Evolutionary conservation across 1,284 basidiomycete genomes (phyloP), one percentile per base, ranked within the genome.

Genomic region (Agroathelia rolfsii): DNA sequence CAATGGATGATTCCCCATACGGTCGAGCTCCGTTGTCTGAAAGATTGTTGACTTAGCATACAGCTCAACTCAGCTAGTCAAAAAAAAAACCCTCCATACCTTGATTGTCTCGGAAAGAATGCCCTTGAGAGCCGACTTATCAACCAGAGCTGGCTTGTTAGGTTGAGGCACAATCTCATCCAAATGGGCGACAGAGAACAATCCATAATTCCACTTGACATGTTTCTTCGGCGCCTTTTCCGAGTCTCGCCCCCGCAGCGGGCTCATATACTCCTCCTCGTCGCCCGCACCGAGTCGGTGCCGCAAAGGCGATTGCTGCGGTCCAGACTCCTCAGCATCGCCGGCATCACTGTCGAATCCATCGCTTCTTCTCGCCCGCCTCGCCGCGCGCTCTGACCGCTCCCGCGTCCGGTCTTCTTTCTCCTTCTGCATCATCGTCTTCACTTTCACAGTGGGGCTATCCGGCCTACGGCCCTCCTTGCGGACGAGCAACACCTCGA

Each of bases 251-350:
- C 34, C 57, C 56, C 38, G 61, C 59, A 0, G 75, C 83, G 2
- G 78, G 80, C 47, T 68, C 65, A 45, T 83, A n/a, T n/a, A 90
- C 42, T 87, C 85, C 44, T 82, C 84, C 22, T 86, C 84, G 12
- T 89, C 86, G 2, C 86, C 84, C 4, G 83, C 72, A 7, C 77
- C 80, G 44, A 74, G 56, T 34, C 53, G 55, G 56, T 83, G 76
- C 28, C 48, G 51, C 29, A 36, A 13, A 7, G 50, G 47, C n/a
- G 47, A n/a, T 40, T 28, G 23, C 36, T 48, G 32, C 32, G 6
- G 40, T 6, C 38, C 47, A 13, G 29, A 24, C 34, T 47, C 55
- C 30, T 37, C 45, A 22, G 39, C 45, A 28, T 37, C 47, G 21
- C 59, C 55, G 3, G 36, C 38, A 28, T 56, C 60, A 29, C 43